Evolutionary conservation across 129 eudicot species (phyloP).

Genomic region (Flaveria bidentis): DNA sequence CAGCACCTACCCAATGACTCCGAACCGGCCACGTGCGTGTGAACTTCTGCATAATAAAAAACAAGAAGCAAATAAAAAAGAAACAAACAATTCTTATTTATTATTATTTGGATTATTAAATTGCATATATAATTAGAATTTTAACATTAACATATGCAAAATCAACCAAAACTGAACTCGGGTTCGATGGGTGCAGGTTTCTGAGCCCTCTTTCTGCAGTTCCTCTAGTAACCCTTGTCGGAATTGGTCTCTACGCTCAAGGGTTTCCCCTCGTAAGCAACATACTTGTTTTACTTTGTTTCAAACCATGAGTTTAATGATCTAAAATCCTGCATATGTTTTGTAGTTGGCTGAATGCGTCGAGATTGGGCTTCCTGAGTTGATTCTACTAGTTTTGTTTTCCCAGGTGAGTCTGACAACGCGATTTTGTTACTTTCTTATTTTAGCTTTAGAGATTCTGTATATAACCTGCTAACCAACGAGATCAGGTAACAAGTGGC

Average conservation of each 20-base stretch:
- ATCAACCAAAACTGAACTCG: constrained; percentile 2
- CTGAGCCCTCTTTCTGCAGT: constrained; percentile 91
- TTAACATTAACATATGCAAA: background rate
- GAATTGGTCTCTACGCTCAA: constrained; percentile 78
- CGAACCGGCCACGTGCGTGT: too few relatives aligned
- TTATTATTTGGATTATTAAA: too few relatives aligned
- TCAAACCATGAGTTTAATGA: background rate
- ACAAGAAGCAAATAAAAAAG: too few relatives aligned
- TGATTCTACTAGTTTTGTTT: constrained; percentile 56
- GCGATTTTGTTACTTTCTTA: background rate
- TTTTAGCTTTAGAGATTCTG: too few relatives aligned
- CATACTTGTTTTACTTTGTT: background rate
- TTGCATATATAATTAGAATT: too few relatives aligned
- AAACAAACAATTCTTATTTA: too few relatives aligned
- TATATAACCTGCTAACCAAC: background rate
- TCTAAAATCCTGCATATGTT: background rate
- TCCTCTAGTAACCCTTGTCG: constrained; percentile 81
- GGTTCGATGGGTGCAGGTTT: constrained; percentile 46
- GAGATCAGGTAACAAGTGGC: background rate
- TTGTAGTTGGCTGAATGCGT: constrained; percentile 69
- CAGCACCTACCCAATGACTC: too few relatives aligned
- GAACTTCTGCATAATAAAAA: too few relatives aligned
- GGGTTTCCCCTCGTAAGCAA: constrained; percentile 81
- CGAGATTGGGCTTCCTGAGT: constrained; percentile 86
- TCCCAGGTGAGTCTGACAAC: constrained; percentile 54